Evolutionary conservation across 768 basidiomycete species (phyloP), one percentile per base, ranked within the genome.

Genomic region (Leccinum barrowsii): DNA sequence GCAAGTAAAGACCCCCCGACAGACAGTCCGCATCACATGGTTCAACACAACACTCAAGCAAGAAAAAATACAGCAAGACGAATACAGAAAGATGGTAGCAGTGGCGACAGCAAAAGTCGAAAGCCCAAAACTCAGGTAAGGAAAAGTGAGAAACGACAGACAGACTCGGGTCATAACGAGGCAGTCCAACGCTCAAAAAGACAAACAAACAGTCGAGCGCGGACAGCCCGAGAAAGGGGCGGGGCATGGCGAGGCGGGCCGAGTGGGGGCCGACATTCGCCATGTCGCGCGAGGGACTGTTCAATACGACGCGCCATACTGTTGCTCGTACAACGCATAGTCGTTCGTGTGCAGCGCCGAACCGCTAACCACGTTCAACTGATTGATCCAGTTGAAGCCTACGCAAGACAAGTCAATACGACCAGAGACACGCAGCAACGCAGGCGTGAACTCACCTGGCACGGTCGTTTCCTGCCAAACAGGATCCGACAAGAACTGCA

Each of bases 401-500:
- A 46, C 17, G 52, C 21, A 0, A 46, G 8, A 37, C n/a, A 30
- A 2, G n/a, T 62, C 17, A 59, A 54, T 19, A 11, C 42, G 19
- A 5, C 47, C n/a, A 24, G 19, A 21, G 35, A 50, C n/a, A 22
- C 1, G 35, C 47, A 35, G 13, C 19, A 42, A n/a, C 15, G 21
- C 46, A 7, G 21, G 19, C 21, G 7, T 21, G 5, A 11, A 68
- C 81, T 63, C 61, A 86, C 85, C 80, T 65, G 85, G 80, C 40
- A 85, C 62, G 2, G 78, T 72, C 28, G 81, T 78, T 66, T 83
- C 82, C 37, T 78, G 80, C 85, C 84, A 86, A 3, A 74, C 71
- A 47, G 82, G 79, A 66, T 85, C 80, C 15, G 78, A 74, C 65
- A 87, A 67, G 30, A 82, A 78, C 63, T 85, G 83, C 66, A 86